These are phyloP conservation scores for Lentinula aciculospora DNA, from an alignment of 768 basidiomycete species.

Conservation along the genomic window DNA sequence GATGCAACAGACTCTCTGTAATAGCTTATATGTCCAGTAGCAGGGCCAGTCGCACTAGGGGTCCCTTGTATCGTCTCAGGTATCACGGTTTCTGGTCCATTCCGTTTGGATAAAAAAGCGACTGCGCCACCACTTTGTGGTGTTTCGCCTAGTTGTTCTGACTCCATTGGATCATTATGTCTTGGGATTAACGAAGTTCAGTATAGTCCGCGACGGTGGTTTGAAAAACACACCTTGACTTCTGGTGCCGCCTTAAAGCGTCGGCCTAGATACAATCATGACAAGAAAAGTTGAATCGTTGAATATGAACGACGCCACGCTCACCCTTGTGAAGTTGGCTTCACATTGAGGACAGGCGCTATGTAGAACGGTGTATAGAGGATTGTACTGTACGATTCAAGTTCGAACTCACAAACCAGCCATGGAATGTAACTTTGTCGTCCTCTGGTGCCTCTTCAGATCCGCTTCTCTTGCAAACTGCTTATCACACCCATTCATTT, in stretches of 20 bases:
- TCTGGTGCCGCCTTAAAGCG: constrained; percentile 74
- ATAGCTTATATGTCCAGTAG: constrained; percentile 45
- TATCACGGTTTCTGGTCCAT: constrained; percentile 25
- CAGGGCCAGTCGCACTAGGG: constrained; percentile 28
- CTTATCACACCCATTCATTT: constrained; percentile 77
- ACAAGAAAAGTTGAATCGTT: constrained; percentile 9
- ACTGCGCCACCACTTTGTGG: constrained; percentile 48
- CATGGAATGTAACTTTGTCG: constrained; percentile 70
- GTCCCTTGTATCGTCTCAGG: constrained; percentile 22
- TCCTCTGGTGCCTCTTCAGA: constrained; percentile 76
- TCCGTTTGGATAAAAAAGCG: constrained; percentile 35
- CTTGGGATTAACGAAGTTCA: constrained; percentile 31
- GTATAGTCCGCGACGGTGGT: no score
- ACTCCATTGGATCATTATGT: constrained; percentile 53
- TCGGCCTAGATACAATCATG: constrained; percentile 54
- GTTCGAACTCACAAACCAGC: constrained; percentile 57
- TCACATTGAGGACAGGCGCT: constrained; percentile 79
- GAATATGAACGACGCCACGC: constrained; percentile 20
- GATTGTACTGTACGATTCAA: constrained; percentile 4
- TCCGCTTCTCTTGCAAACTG: constrained; percentile 81
- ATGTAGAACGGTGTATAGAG: constrained; percentile 7
- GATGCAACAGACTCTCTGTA: constrained; percentile 54
- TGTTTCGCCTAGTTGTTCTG: constrained; percentile 32
- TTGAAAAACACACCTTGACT: constrained; percentile 58
- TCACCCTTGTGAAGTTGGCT: constrained; percentile 72